A percentile compares a stretch with the other conserved stretches of the same genome.
Conservation (phyloP, 352 stramenopile species). For the Pythium oligandrum region DNA sequence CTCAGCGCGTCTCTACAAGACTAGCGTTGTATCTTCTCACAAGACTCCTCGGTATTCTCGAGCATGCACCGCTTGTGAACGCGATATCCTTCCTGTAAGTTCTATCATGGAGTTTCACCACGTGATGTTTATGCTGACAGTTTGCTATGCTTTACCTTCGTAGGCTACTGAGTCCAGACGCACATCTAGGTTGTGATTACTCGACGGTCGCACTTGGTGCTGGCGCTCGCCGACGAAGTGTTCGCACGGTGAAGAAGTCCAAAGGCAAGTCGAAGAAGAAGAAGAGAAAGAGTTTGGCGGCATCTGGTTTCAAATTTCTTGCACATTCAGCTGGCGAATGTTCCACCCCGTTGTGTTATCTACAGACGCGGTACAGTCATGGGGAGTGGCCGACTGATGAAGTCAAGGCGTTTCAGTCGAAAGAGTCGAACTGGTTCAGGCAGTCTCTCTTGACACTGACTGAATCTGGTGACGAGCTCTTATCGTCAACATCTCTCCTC, state of each 20-base stretch:
- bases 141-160: background rate
- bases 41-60: slow-evolving; percentile 62
- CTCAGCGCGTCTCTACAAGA: slow-evolving; percentile 69
- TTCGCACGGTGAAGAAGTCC: slow-evolving; percentile 1
- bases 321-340: slow-evolving; percentile 46
- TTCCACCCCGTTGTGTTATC: slow-evolving; percentile 66
- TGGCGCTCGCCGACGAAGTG: slow-evolving; percentile 24
- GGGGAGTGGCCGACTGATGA: slow-evolving; percentile 78
- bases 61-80: slow-evolving; percentile 81
- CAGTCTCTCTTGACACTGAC: slow-evolving; percentile 58
- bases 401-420: slow-evolving; percentile 44
- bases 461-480: slow-evolving; percentile 53
- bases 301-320: slow-evolving; percentile 31
- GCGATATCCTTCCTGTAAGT: slow-evolving; percentile 70
- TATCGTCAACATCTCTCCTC: slow-evolving; percentile 56
- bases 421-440: slow-evolving; percentile 47
- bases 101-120: background rate
- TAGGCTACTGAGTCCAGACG: slow-evolving; percentile 58
- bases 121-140: background rate
- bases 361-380: slow-evolving; percentile 70
- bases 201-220: slow-evolving; percentile 50
- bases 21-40: slow-evolving; percentile 77
- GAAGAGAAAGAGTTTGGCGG: background rate
- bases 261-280: slow-evolving; percentile 12
- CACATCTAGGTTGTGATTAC: slow-evolving; percentile 55